phyloP scores from a whole-genome alignment of 345 rosid species.

The Lepidium aucheri region DNA sequence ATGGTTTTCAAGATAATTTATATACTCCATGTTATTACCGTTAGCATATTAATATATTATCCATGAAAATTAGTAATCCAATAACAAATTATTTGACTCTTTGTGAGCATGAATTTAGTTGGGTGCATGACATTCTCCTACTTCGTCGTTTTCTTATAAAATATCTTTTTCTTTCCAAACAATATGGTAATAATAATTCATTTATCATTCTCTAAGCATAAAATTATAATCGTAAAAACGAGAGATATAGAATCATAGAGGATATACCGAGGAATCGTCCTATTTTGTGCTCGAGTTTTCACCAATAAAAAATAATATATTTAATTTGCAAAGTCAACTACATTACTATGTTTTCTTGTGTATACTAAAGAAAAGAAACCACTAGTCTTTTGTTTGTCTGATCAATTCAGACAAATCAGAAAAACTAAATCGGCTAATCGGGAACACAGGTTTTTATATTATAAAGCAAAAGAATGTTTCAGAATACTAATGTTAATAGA shows the following conservation, averaged over 20 bases:
- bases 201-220: neutral
- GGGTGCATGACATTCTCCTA: constrained; percentile 11
- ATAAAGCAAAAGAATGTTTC: constrained; percentile 12
- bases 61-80: neutral
- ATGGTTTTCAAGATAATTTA: neutral
- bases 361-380: neutral
- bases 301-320: neutral
- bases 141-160: neutral
- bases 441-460: neutral
- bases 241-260: neutral
- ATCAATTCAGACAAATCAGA: constrained; percentile 20
- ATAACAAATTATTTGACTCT: neutral
- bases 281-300: constrained; percentile 3
- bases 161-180: neutral
- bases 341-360: constrained; percentile 5
- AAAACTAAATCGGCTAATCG: constrained; percentile 5
- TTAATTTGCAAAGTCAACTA: constrained; percentile 18
- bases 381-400: constrained; percentile 2
- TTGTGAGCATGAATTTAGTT: constrained; percentile 13
- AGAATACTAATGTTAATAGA: neutral
- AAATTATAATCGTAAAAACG: neutral
- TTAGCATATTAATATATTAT: neutral
- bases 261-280: constrained; percentile 7
- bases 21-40: neutral
- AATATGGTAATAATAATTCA: neutral